Conservation (phyloP, 441 rosid species). For the Manihot esculenta region DNA sequence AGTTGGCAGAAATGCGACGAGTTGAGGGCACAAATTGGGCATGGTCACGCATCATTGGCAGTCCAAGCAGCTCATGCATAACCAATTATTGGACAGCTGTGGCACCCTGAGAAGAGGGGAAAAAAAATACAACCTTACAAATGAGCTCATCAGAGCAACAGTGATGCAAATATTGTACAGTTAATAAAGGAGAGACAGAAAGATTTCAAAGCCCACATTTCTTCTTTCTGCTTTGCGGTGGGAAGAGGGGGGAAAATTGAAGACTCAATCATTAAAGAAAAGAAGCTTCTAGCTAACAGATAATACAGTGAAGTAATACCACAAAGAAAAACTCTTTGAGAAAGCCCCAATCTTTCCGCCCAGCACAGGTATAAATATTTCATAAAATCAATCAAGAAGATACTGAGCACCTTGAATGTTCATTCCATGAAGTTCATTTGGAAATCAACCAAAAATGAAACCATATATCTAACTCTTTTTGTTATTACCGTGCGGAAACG, state of each 20-base stretch:
- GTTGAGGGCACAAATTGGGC: conserved; percentile 44
- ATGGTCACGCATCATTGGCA: conserved; percentile 57
- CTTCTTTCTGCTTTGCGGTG: not conserved
- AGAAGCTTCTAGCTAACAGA: not conserved
- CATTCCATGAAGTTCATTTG: too few species aligned
- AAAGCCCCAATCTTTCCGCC: not conserved
- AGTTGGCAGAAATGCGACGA: conserved; percentile 58
- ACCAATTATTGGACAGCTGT: conserved; percentile 55
- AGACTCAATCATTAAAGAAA: not conserved
- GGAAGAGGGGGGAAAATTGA: not conserved
- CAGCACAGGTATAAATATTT: not conserved
- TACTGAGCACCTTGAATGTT: too few species aligned
- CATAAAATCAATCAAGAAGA: not conserved
- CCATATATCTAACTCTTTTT: too few species aligned
- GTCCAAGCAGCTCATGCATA: conserved; percentile 53
- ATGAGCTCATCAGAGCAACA: conserved; percentile 11
- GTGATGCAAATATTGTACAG: conserved; percentile 15
- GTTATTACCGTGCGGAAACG: too few species aligned
- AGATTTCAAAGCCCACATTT: too few species aligned
- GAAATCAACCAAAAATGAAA: too few species aligned
- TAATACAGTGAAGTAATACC: conserved; percentile 12
- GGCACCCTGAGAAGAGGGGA: conserved; percentile 41
- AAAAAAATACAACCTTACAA: not conserved
- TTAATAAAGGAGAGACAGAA: conserved; percentile 7
- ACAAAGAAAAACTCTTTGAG: not conserved